phyloP scores from a whole-genome alignment of 1,284 basidiomycete genomes.

The Jaminaea rosea region DNA sequence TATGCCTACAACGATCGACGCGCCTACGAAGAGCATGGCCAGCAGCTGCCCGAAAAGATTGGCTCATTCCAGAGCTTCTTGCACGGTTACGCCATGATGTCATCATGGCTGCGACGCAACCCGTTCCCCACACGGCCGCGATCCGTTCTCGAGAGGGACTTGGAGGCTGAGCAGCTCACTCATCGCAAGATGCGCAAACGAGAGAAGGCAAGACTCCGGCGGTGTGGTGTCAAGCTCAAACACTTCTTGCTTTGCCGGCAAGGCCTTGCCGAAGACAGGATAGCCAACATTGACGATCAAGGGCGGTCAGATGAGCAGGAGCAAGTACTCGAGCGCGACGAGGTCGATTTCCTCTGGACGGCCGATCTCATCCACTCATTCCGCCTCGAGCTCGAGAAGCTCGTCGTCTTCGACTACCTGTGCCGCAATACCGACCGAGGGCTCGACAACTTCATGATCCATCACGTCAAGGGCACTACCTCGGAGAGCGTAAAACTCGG shows the following conservation, averaged over 20 bases:
- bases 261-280: constrained; percentile 48
- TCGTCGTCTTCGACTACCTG: constrained; percentile 61
- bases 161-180: constrained; percentile 63
- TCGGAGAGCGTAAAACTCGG: constrained; percentile 54
- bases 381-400: constrained; percentile 73
- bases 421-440: constrained; percentile 67
- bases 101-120: constrained; percentile 71
- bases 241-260: constrained; percentile 54
- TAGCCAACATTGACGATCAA: not conserved
- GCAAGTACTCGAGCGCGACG: not conserved
- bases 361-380: constrained; percentile 66
- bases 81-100: constrained; percentile 74
- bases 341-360: constrained; percentile 65
- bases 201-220: constrained; percentile 28
- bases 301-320: not conserved
- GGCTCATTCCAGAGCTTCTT: constrained; percentile 84
- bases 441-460: constrained; percentile 49
- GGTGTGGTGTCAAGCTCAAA: constrained; percentile 34
- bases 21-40: constrained; percentile 19
- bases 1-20: constrained; percentile 36
- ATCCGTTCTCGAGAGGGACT: constrained; percentile 54
- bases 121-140: constrained; percentile 79
- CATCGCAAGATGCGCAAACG: constrained; percentile 37
- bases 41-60: constrained; percentile 49
- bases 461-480: constrained; percentile 61